Conservation (phyloP, 805 yeast species). For the Cyberlindnera mrakii region DNA sequence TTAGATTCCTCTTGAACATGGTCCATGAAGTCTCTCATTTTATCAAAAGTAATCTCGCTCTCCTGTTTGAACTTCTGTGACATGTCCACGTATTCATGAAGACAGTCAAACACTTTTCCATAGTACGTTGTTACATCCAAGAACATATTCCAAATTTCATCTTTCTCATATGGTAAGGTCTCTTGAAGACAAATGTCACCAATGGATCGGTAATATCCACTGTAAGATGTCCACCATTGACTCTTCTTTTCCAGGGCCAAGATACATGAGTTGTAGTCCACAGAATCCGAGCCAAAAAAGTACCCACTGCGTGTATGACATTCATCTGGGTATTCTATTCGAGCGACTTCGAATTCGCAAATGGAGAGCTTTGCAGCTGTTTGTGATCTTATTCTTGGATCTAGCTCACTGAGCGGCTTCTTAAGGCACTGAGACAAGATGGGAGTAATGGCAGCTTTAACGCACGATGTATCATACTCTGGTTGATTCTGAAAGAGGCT, state of each 20-base stretch:
- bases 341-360: slow-evolving; percentile 49
- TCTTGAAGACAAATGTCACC: slow-evolving; percentile 48
- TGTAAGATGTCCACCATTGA: slow-evolving; percentile 72
- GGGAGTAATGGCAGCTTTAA: slow-evolving; percentile 32
- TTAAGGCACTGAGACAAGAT: slow-evolving; percentile 36
- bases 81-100: slow-evolving; percentile 15
- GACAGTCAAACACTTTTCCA: slow-evolving; percentile 12
- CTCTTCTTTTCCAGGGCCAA: slow-evolving; percentile 34
- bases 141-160: slow-evolving; percentile 40
- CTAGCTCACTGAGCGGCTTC: slow-evolving; percentile 34
- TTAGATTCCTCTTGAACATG: slow-evolving; percentile 6
- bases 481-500: slow-evolving; percentile 6
- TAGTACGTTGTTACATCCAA: slow-evolving; percentile 38
- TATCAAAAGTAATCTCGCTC: slow-evolving; percentile 7
- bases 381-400: slow-evolving; percentile 28
- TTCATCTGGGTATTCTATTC: slow-evolving; percentile 26
- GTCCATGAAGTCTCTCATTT: slow-evolving; percentile 10
- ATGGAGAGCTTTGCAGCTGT: slow-evolving; percentile 44
- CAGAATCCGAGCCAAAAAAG: slow-evolving; percentile 6
- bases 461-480: slow-evolving; percentile 26
- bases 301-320: slow-evolving; percentile 23
- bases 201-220: slow-evolving; percentile 55
- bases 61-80: slow-evolving; percentile 15
- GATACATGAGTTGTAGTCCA: slow-evolving; percentile 32
- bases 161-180: slow-evolving; percentile 45